phyloP scores from a whole-genome alignment of 768 basidiomycete genomes.

The Coprinellus aureogranulatus region DNA sequence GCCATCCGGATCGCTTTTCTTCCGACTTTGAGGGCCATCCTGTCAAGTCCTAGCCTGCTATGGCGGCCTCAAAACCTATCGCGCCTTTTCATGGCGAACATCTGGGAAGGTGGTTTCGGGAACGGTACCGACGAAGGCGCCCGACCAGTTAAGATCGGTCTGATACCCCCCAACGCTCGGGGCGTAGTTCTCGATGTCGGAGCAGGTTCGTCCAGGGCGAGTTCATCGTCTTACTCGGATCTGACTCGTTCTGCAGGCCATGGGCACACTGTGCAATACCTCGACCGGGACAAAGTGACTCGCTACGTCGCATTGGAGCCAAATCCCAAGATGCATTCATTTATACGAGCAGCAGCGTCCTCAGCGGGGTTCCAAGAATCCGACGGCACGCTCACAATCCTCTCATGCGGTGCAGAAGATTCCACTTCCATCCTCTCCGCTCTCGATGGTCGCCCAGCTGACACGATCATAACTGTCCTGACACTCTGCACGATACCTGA shows the following conservation, averaged over 20 bases:
- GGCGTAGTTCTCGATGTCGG: constrained; percentile 69
- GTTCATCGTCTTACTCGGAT: not conserved
- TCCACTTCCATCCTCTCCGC: constrained; percentile 42
- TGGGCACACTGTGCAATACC: constrained; percentile 63
- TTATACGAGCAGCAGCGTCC: constrained; percentile 49
- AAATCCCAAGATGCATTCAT: constrained; percentile 59
- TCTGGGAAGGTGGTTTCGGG: constrained; percentile 54
- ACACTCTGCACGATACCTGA: constrained; percentile 64
- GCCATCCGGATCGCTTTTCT: constrained; percentile 37
- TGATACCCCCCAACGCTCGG: constrained; percentile 53
- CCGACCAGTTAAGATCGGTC: constrained; percentile 37
- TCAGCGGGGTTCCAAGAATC: constrained; percentile 52
- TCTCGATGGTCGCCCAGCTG: constrained; percentile 34
- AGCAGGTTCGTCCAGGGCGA: constrained; percentile 50
- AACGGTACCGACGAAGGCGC: constrained; percentile 43
- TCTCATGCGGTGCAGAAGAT: constrained; percentile 65
- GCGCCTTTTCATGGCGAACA: constrained; percentile 52
- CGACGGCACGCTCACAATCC: constrained; percentile 53
- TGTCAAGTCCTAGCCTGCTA: constrained; percentile 41
- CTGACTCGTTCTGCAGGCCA: constrained; percentile 55
- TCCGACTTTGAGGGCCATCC: constrained; percentile 45
- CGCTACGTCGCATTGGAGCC: constrained; percentile 75
- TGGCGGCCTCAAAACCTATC: constrained; percentile 46
- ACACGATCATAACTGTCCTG: constrained; percentile 65
- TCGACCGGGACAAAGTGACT: constrained; percentile 52